Evolutionary conservation across 2,329 filamentous ascomycete genomes (phyloP), one percentile per base, ranked within the genome.

Genomic region (Aspergillus spinulosporus): DNA sequence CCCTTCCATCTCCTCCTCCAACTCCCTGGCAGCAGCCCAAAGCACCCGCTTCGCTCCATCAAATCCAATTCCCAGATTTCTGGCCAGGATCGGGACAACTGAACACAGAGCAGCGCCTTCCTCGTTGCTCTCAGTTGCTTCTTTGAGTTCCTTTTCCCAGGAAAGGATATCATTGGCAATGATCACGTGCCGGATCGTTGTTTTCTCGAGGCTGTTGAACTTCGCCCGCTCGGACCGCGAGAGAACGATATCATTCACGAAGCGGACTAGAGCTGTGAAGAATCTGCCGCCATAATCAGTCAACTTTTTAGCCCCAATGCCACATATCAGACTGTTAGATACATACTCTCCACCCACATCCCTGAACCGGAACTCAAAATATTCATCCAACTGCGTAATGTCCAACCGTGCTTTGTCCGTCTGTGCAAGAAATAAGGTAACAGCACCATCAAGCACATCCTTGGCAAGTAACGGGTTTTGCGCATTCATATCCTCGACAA

Each of bases 301-400:
- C 15, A 5, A 4, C 21, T 3, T 9, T 2, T 44, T 28, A 5
- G 4, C 21, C 42, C 26, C 12, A 40, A 15, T 11, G 9, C 21
- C 9, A 44, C 4, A 28, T 0, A 6, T 3, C 7, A 29, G 42
- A 44, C 11, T 21, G 45, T 14, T 9, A 8, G 12, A 9, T 15
- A 26, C 45, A 47, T 36, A 47, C 46, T 49, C 46, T 15, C 46
- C 46, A 4, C 46, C 46, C 1, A 49, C 21, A 49, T 49, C 46
- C 46, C 46, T 3, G 14, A 7, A 28, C 11, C 46, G 32, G 28
- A 49, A 49, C 15, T 3, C 46, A 11, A 49, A 49, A n/a, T 49
- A 49, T 15, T 49, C 46, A 39, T 49, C 46, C 4, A 49, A 21
- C 46, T 29, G 32, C 11, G 21, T 39, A 29, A 49, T 12, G 8